Conservation (phyloP, 1,284 basidiomycete genomes). For the Ustilago curta region DNA sequence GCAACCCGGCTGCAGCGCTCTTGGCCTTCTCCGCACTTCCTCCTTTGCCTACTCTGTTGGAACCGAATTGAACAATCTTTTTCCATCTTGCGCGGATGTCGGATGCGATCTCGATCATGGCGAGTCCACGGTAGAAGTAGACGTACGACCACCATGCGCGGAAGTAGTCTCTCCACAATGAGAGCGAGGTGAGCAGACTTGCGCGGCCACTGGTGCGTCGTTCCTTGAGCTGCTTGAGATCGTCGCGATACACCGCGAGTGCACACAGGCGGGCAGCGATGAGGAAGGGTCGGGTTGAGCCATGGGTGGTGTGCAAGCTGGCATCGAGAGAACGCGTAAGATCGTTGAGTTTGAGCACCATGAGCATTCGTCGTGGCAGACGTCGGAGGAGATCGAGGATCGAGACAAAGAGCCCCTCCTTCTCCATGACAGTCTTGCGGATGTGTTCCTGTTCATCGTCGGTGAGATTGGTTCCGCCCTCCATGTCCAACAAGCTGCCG, state of each 20-base stretch:
- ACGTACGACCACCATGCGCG: slow-evolving; percentile 57
- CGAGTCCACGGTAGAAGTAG: slow-evolving; percentile 65
- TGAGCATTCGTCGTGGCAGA: slow-evolving; percentile 67
- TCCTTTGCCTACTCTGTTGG: slow-evolving; percentile 34
- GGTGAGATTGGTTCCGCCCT: slow-evolving; percentile 50
- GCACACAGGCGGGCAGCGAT: slow-evolving; percentile 92
- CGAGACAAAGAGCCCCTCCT: slow-evolving; percentile 65
- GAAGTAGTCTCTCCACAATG: slow-evolving; percentile 73
- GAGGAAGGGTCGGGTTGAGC: slow-evolving; percentile 75
- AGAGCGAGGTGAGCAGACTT: slow-evolving; percentile 30
- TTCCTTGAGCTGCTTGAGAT: slow-evolving; percentile 71
- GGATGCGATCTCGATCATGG: slow-evolving; percentile 60
- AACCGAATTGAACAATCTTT: slow-evolving; percentile 46
- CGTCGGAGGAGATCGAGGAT: slow-evolving; percentile 64
- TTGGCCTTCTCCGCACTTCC: slow-evolving; percentile 50
- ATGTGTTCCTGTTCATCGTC: slow-evolving; percentile 68
- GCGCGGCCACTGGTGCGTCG: slow-evolving; percentile 35
- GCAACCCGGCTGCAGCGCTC: slow-evolving; percentile 48
- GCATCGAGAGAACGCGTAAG: slow-evolving; percentile 73
- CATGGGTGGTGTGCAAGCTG: slow-evolving; percentile 74
- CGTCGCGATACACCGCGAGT: slow-evolving; percentile 84
- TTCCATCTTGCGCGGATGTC: slow-evolving; percentile 54
- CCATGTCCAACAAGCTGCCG: slow-evolving; percentile 61
- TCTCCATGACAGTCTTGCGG: slow-evolving; percentile 68
- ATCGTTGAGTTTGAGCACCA: slow-evolving; percentile 69